phyloP scores from a whole-genome alignment of 1,139 yeast species.

The Suhomyces guaymorum region DNA sequence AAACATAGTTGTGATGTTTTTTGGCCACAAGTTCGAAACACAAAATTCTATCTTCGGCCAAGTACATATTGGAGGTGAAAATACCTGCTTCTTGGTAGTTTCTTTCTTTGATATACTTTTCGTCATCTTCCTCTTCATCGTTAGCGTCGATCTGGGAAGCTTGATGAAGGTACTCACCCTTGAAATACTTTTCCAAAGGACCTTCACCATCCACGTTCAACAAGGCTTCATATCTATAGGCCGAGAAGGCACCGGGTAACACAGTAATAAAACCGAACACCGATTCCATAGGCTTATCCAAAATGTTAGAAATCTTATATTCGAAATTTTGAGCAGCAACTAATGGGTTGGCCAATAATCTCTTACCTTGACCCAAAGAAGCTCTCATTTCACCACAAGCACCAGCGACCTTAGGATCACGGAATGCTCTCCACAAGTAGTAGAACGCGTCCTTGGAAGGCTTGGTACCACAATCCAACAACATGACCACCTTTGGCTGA shows the following conservation, averaged over 20 bases:
- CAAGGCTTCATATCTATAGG: slow-evolving; percentile 72
- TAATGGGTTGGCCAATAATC: slow-evolving; percentile 64
- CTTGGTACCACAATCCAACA: slow-evolving; percentile 79
- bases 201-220: slow-evolving; percentile 66
- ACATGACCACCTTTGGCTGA: slow-evolving; percentile 67
- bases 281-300: slow-evolving; percentile 83
- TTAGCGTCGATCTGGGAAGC: slow-evolving; percentile 36
- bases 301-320: slow-evolving; percentile 76
- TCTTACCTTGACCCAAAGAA: slow-evolving; percentile 57
- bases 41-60: slow-evolving; percentile 81
- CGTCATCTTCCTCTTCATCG: slow-evolving; percentile 43
- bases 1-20: slow-evolving; percentile 56
- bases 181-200: slow-evolving; percentile 75
- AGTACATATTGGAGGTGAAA: slow-evolving; percentile 79
- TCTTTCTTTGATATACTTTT: slow-evolving; percentile 42
- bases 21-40: slow-evolving; percentile 86
- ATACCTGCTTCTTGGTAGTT: slow-evolving; percentile 58
- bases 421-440: slow-evolving; percentile 74
- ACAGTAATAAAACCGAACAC: slow-evolving; percentile 82
- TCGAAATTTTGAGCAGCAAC: slow-evolving; percentile 87
- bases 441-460: slow-evolving; percentile 74
- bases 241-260: slow-evolving; percentile 86
- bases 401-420: slow-evolving; percentile 77
- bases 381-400: slow-evolving; percentile 86
- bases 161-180: slow-evolving; percentile 71